Conservation (phyloP, 2,329 filamentous ascomycete species). For the Curvularia sp. region DNA sequence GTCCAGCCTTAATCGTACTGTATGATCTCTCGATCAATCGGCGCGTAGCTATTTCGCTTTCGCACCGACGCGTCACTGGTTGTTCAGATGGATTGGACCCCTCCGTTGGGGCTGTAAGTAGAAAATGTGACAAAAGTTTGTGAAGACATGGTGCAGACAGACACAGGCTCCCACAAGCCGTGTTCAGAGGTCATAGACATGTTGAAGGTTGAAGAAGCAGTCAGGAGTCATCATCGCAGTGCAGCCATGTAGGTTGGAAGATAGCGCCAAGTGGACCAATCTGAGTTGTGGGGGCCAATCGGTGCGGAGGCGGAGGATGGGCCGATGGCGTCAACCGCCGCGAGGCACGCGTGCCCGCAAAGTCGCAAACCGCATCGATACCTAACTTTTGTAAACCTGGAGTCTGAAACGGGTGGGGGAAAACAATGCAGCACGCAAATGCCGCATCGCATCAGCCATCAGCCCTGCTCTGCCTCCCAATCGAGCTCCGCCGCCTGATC, state of each 20-base stretch:
- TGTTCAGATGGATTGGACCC: slow-evolving; percentile 57
- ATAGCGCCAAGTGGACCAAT: slow-evolving; percentile 27
- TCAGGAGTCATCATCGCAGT: slow-evolving; percentile 36
- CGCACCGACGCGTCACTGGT: slow-evolving; percentile 35
- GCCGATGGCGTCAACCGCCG: slow-evolving; percentile 24
- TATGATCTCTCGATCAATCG: slow-evolving; percentile 27
- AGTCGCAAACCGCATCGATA: slow-evolving; percentile 7
- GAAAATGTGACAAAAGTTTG: slow-evolving; percentile 38
- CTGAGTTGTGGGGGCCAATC: slow-evolving; percentile 28
- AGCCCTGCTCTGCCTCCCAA: slow-evolving; percentile 49
- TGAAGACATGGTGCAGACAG: slow-evolving; percentile 25
- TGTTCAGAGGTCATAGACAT: slow-evolving; percentile 37
- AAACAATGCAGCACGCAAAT: slow-evolving; percentile 22
- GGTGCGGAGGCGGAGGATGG: slow-evolving; percentile 18
- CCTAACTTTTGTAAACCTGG: slow-evolving; percentile 1
- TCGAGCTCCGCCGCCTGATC: slow-evolving; percentile 55
- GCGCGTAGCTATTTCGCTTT: slow-evolving; percentile 37
- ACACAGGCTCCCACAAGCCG: slow-evolving; percentile 39
- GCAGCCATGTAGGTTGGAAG: slow-evolving; percentile 13
- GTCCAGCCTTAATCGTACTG: not conserved
- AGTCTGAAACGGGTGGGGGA: not conserved
- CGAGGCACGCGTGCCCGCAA: not conserved
- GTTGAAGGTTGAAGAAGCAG: slow-evolving; percentile 28
- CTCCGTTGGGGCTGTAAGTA: slow-evolving; percentile 62
- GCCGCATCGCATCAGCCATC: slow-evolving; percentile 24